A percentile compares a stretch with the other conserved stretches of the same genome.
These are phyloP conservation scores for Cajanus cajan DNA, from an alignment of 306 rosid genomes.

Conservation along the genomic window DNA sequence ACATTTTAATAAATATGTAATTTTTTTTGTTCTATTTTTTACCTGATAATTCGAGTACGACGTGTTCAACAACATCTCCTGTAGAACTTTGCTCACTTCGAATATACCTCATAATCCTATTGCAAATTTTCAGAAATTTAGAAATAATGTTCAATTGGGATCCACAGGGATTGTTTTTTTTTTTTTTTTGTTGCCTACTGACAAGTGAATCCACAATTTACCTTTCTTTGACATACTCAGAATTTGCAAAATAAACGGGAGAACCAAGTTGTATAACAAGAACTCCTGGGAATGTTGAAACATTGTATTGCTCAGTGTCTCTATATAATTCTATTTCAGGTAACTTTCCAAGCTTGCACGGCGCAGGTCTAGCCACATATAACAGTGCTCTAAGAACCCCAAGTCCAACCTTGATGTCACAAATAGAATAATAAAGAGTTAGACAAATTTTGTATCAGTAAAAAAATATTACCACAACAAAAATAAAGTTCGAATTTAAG, in stretches of 20 bases:
- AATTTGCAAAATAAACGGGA: constrained; percentile 80
- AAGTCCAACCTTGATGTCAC: constrained; percentile 55
- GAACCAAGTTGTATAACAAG: constrained; percentile 75
- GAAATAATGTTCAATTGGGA: background rate
- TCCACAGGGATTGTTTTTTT: background rate
- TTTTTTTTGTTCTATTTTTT: background rate
- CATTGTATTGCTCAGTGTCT: constrained; percentile 65
- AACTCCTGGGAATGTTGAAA: constrained; percentile 47
- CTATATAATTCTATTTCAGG: constrained; percentile 50
- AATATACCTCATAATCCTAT: constrained; percentile 74
- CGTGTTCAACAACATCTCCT: constrained; percentile 43
- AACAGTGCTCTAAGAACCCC: constrained; percentile 70
- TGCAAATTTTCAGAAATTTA: constrained; percentile 10
- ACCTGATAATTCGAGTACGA: constrained; percentile 80
- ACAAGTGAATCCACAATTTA: constrained; percentile 9
- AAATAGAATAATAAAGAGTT: background rate
- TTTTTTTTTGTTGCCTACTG: background rate
- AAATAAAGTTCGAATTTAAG: no score
- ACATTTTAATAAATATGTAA: no score
- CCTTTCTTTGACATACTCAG: constrained; percentile 75
- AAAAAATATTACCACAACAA: no score
- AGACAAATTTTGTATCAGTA: background rate
- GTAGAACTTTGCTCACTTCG: constrained; percentile 45
- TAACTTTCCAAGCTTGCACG: constrained; percentile 76
- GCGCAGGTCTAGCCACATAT: constrained; percentile 82